A percentile compares a stretch with the other conserved stretches of the same genome.
These are phyloP conservation scores for Neurospora pannonica DNA, from an alignment of 495 filamentous ascomycete genomes.

Conservation along the genomic window DNA sequence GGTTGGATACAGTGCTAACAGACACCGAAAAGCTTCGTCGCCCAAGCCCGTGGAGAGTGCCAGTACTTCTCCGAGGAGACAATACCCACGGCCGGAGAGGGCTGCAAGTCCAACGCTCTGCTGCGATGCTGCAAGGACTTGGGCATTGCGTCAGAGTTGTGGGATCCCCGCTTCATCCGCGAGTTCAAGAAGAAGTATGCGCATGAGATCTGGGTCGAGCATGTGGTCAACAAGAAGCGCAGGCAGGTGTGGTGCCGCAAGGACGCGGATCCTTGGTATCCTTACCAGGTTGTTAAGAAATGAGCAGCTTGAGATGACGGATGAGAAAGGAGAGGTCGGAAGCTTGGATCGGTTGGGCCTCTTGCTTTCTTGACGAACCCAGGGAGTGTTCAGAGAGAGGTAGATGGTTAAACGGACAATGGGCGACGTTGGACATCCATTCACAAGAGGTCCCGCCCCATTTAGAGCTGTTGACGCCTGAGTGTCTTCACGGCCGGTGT, in stretches of 20 bases:
- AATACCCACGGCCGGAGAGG: slow-evolving; percentile 94
- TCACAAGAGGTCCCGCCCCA: background rate
- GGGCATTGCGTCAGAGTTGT: slow-evolving; percentile 87
- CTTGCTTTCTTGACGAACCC: background rate
- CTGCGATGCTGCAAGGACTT: slow-evolving; percentile 97
- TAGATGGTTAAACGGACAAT: background rate
- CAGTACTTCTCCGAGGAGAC: slow-evolving; percentile 87
- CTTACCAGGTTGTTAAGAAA: slow-evolving; percentile 37
- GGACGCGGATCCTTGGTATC: slow-evolving; percentile 69
- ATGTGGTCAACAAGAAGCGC: slow-evolving; percentile 70
- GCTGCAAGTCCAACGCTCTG: slow-evolving; percentile 92
- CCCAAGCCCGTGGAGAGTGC: slow-evolving; percentile 88
- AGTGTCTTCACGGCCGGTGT: background rate
- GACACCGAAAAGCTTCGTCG: slow-evolving; percentile 58
- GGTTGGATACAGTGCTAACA: too few relatives aligned
- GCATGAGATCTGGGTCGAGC: slow-evolving; percentile 64
- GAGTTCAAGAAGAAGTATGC: slow-evolving; percentile 50
- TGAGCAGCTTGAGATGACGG: background rate
- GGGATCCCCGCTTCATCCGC: slow-evolving; percentile 89
- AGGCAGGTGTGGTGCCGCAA: slow-evolving; percentile 81
- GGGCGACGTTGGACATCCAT: background rate
- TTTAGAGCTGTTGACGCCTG: background rate
- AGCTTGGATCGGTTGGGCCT: background rate
- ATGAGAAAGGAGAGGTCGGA: background rate
- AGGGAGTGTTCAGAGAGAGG: background rate